Evolutionary conservation across 2,329 filamentous ascomycete genomes (phyloP).

Genomic region (Davidsoniella eucalypti): DNA sequence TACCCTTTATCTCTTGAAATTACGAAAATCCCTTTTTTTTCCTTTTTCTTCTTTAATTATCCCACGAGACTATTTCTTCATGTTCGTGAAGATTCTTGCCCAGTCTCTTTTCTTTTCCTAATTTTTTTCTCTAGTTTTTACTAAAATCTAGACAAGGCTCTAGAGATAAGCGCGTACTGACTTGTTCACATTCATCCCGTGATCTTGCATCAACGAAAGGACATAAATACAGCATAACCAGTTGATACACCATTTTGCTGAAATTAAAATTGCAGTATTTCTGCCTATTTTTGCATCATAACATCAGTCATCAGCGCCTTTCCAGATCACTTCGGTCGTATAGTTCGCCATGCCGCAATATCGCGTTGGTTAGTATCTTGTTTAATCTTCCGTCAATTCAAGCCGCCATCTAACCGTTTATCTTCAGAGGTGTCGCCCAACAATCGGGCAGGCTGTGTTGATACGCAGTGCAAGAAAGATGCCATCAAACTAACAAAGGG

Average conservation of each 20-base stretch:
- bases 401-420: background rate
- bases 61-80: background rate
- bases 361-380: conserved; percentile 25
- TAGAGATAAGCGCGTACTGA: too few species aligned
- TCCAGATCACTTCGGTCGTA: background rate
- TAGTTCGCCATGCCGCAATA: conserved; percentile 26
- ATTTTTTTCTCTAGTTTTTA: background rate
- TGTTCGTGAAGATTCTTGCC: background rate
- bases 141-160: background rate
- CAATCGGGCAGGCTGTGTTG: conserved; percentile 59
- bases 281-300: background rate
- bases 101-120: background rate
- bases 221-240: too few species aligned
- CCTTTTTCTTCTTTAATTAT: background rate
- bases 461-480: conserved; percentile 54
- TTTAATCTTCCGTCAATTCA: background rate
- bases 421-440: conserved; percentile 50
- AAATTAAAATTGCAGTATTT: background rate
- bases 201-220: background rate
- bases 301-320: too few species aligned
- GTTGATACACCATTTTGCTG: background rate
- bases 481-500: conserved; percentile 61
- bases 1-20: background rate
- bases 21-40: background rate
- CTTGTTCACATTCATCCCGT: conserved; percentile 1